Conservation (phyloP, 768 basidiomycete species). For the Holtermannia corniformis region DNA sequence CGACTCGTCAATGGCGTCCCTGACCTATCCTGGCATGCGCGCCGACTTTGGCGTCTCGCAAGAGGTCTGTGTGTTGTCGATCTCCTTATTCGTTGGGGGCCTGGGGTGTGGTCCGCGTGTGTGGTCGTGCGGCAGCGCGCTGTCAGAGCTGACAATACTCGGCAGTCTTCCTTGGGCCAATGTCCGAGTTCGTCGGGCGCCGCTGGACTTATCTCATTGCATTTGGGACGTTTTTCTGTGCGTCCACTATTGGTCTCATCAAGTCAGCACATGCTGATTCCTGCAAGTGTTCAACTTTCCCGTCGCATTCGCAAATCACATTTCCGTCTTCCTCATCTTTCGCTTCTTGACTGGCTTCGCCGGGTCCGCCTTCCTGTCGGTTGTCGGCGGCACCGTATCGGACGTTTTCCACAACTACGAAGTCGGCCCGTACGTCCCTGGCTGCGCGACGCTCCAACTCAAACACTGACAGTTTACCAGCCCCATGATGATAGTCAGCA, state of each 20-base stretch:
- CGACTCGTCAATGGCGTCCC: conserved; percentile 46
- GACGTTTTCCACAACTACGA: conserved; percentile 52
- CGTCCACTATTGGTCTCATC: background rate
- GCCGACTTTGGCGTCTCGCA: conserved; percentile 49
- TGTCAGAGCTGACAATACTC: conserved; percentile 41
- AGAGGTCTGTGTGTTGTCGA: conserved; percentile 49
- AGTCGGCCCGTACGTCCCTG: conserved; percentile 45
- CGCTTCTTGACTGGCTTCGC: conserved; percentile 52
- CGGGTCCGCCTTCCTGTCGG: conserved; percentile 53
- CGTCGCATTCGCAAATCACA: conserved; percentile 50
- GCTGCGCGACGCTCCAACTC: conserved; percentile 3
- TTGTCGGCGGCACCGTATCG: conserved; percentile 54
- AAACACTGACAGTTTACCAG: conserved; percentile 8
- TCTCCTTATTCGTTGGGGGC: conserved; percentile 46
- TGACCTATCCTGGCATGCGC: conserved; percentile 56
- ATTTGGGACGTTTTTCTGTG: conserved; percentile 52
- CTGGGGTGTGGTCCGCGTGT: conserved; percentile 30
- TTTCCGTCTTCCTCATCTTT: conserved; percentile 57
- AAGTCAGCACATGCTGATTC: background rate
- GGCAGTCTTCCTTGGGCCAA: conserved; percentile 41
- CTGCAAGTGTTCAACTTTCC: conserved; percentile 57
- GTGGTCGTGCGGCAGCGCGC: conserved; percentile 20
- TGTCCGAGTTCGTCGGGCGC: conserved; percentile 55
- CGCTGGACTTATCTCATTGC: conserved; percentile 56
- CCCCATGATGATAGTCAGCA: conserved; percentile 53